Base-by-base conservation (phyloP, 345 rosid species). In the Aegle marmelos region DNA sequence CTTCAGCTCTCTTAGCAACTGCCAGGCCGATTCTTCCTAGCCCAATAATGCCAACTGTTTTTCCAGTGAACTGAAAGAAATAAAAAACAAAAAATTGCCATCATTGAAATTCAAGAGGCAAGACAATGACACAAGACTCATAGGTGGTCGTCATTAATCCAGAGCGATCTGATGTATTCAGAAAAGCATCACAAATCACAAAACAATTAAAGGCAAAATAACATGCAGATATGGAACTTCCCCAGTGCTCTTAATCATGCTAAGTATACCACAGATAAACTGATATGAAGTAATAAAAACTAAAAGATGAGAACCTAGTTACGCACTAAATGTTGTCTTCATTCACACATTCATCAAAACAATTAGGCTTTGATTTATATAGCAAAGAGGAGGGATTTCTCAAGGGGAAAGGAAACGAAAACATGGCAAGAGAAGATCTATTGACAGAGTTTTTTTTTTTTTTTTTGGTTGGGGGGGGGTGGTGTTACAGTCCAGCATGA, bases 21-120 rank as follows among this genome's bases (percentile, higher is more conserved):
- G 93, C 95, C 69, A 87, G 70, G 70, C 97, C 95, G 54, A 91
- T 93, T 82, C 95, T 86, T 53, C 95, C 97, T 68, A 91, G 70
- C 60, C 95, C 95, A 54, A 93, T 83, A 72, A 91, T 91, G 53
- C 97, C 94, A 67, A 91, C 89, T 2, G 85, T 72, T 76, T 93
- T 93, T 17, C 92, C 92, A 66, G 79, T 84, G 78, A 92, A 92
- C 97, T 91, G 87, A 70, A 80, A 73, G 25, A 74, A 73, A 16
- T 69, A 24, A 62, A 33, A 41, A 27, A 36, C 11, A 53, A 33
- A 1, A 30, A 39, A 8, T 28, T 54, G 71, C 9, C n/a, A 39
- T 28, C 11, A 63, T 8, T 2, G 60, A 27, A 76, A 57, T 17
- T 34, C 54, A 62, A 61, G 57, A 67, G n/a, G 62, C 1, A 25